Percentiles rank a stretch among this genome's conserved stretches.
phyloP scores from a whole-genome alignment of 306 rosid genomes.

The Fragaria vesca region DNA sequence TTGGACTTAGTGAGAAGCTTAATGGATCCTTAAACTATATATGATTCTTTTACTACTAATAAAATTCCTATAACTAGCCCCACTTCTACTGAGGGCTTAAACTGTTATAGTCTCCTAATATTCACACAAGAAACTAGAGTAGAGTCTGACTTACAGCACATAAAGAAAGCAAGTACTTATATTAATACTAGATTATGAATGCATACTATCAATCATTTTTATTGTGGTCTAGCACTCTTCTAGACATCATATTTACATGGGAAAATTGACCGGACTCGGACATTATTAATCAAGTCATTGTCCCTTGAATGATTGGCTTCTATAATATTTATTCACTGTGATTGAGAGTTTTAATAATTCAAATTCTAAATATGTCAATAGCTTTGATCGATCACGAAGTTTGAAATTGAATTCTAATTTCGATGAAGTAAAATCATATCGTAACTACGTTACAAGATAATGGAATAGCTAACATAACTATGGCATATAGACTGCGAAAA shows the following conservation, averaged over 20 bases:
- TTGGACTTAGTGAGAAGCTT: background rate
- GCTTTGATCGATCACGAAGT: background rate
- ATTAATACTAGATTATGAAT: background rate
- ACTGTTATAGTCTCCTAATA: background rate
- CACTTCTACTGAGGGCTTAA: slow-evolving; percentile 8
- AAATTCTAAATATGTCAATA: slow-evolving; percentile 1
- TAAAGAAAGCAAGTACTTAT: background rate
- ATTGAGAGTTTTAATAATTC: background rate
- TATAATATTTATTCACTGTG: background rate
- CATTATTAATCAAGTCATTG: background rate
- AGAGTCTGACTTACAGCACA: background rate
- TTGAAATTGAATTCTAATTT: background rate
- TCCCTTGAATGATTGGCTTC: background rate
- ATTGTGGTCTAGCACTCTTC: slow-evolving; percentile 6
- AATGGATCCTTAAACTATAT: background rate
- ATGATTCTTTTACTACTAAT: background rate
- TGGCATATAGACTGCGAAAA: background rate
- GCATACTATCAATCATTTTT: background rate
- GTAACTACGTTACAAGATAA: background rate
- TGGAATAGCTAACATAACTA: background rate
- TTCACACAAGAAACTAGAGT: background rate
- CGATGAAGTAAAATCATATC: background rate
- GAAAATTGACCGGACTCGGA: background rate
- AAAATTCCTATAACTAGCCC: background rate
- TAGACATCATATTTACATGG: background rate